Evolutionary conservation across 148 eudicot species (phyloP), one percentile per base, ranked within the genome.

Genomic region (Salicornia ramosissima): DNA sequence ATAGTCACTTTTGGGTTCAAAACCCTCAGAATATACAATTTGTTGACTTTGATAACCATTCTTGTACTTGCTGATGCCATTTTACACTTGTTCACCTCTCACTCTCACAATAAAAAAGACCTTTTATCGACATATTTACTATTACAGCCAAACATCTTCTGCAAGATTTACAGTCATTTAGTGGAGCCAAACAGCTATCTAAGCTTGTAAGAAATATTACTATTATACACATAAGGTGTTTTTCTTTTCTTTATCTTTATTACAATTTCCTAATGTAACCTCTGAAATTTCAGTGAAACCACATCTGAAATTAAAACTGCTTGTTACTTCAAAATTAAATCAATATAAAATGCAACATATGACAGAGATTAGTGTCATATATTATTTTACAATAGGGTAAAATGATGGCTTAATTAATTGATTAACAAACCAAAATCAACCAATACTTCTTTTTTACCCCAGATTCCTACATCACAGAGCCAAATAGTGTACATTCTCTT

Each of bases 271-370:
- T 1, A 3, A 55, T 55, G n/a, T 55, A 55, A 55, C 30, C 31
- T 55, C 59, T 59, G 40, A 59, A 31, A 25, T 31, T 19, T 15
- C 30, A 59, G 11, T 59, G 64, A 59, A 59, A 18, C 64, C 24
- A 16, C 11, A 57, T 12, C 5, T 18, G 64, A 33, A 12, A 30
- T 59, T 30, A 59, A 4, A 56, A 56, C 34, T 56, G 25, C 61
- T 26, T 10, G 28, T 5, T 25, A 28, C 28, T 56, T 19, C 34
- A 26, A 56, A 26, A 26, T 25, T 6, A 22, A 16, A 50, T 25
- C 9, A 1, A 25, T 25, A 28, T 6, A 24, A 36, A 51, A 52
- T 29, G 51, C 40, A 60, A 14, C 28, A 12, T 24, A 63, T 31
- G 24, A 33, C 55, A 45, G 54, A 71, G 47, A 30, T 21, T 36